Evolutionary conservation across 1,139 yeast species (phyloP).

Genomic region (Zygosaccharomyces sapae): DNA sequence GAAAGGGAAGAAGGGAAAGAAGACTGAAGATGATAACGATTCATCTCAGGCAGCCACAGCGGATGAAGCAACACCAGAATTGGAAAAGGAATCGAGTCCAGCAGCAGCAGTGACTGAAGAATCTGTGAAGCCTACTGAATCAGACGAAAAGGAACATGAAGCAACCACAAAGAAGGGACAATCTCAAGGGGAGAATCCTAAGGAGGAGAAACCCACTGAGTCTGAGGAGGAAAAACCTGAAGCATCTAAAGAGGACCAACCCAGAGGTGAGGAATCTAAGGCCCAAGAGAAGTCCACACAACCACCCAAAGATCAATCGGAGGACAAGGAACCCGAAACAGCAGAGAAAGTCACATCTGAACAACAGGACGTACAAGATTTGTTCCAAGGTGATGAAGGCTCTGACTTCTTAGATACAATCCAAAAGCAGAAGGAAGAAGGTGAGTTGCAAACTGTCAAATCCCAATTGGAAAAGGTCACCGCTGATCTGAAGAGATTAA

Average conservation of each 20-base stretch:
- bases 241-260: background rate
- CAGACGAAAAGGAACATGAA: background rate
- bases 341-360: background rate
- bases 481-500: slow-evolving; percentile 37
- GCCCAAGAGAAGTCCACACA: background rate
- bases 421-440: slow-evolving; percentile 31
- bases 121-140: background rate
- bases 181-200: background rate
- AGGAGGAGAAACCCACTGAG: background rate
- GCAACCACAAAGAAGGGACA: background rate
- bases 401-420: slow-evolving; percentile 35
- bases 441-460: slow-evolving; percentile 29
- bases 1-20: slow-evolving; percentile 27
- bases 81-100: background rate
- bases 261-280: background rate
- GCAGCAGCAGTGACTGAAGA: slow-evolving; percentile 1
- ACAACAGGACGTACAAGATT: background rate
- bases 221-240: background rate
- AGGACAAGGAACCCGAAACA: background rate
- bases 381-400: slow-evolving; percentile 8
- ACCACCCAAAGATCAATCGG: background rate
- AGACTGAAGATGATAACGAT: slow-evolving; percentile 9
- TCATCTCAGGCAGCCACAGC: slow-evolving; percentile 3
- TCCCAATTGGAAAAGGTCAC: slow-evolving; percentile 33
- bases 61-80: slow-evolving; percentile 3